Conservation (phyloP, 208 protist species). For the Leishmania gerbilli region DNA sequence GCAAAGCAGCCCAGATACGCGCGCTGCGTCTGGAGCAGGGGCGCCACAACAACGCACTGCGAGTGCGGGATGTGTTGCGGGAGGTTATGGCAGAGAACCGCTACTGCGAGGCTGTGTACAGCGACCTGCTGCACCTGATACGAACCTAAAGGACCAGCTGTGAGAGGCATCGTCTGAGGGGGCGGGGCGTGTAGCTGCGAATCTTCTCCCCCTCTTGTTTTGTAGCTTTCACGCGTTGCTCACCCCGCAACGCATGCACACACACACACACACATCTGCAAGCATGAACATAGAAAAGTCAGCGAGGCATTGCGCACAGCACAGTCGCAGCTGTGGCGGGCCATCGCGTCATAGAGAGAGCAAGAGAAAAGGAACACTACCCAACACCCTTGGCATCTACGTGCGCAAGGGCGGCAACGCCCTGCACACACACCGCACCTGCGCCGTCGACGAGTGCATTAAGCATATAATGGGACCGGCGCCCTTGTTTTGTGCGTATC, state of each 20-base stretch:
- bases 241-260: not conserved
- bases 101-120: constrained; percentile 76
- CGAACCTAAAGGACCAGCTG: constrained; percentile 4
- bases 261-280: not conserved
- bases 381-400: not conserved
- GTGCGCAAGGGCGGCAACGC: not conserved
- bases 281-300: not conserved
- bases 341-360: constrained; percentile 2
- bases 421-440: not conserved
- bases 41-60: constrained; percentile 42
- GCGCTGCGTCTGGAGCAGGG: constrained; percentile 56
- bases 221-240: not conserved
- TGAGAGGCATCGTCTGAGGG: not conserved
- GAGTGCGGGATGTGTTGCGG: constrained; percentile 64
- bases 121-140: constrained; percentile 49
- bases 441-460: not conserved
- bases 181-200: not conserved
- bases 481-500: not conserved
- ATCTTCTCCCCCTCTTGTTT: not conserved
- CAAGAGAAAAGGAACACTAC: not conserved
- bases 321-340: not conserved
- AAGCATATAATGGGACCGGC: not conserved
- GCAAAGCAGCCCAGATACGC: constrained; percentile 65
- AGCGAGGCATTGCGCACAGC: not conserved
- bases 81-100: constrained; percentile 70